Evolutionary conservation across 139 green algal genomes (phyloP).

Genomic region (Tetraselmis striata): DNA sequence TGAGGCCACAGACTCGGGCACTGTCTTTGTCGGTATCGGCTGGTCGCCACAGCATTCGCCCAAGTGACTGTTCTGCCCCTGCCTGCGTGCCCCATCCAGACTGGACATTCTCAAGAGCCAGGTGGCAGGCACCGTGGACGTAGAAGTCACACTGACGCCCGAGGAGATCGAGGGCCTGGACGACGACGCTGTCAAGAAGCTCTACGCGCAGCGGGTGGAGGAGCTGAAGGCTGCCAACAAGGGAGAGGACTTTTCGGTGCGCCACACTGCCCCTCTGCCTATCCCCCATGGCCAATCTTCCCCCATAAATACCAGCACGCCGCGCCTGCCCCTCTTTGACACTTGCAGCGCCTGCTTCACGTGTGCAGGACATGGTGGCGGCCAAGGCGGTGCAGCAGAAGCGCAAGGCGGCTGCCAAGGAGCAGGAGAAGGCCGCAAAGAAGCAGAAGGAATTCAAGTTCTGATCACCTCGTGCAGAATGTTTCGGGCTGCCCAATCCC

Average conservation of each 20-base stretch:
- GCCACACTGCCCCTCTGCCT: not conserved
- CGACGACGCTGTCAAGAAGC: conserved; percentile 11
- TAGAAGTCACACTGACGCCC: not conserved
- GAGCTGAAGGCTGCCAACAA: conserved; percentile 35
- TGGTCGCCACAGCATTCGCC: no score
- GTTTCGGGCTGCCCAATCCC: no score
- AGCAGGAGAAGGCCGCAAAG: conserved; percentile 40
- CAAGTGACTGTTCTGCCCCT: conserved; percentile 10
- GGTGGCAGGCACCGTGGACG: not conserved
- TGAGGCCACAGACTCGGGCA: no score
- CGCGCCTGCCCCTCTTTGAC: no score
- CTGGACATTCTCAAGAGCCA: not conserved
- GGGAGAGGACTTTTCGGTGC: conserved; percentile 80
- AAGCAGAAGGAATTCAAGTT: conserved; percentile 61
- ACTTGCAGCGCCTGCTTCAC: no score
- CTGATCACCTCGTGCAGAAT: no score
- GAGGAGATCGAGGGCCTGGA: conserved; percentile 5
- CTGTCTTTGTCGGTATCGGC: no score
- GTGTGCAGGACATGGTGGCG: conserved; percentile 82
- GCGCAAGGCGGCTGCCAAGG: conserved; percentile 56
- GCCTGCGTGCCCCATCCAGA: not conserved
- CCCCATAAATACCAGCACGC: no score
- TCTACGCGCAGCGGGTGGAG: conserved; percentile 29
- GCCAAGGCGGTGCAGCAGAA: conserved; percentile 74
- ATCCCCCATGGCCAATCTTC: no score